These are phyloP conservation scores for Pseudogymnoascus sp. DNA, from an alignment of 2,329 filamentous ascomycete species.

Conservation along the genomic window DNA sequence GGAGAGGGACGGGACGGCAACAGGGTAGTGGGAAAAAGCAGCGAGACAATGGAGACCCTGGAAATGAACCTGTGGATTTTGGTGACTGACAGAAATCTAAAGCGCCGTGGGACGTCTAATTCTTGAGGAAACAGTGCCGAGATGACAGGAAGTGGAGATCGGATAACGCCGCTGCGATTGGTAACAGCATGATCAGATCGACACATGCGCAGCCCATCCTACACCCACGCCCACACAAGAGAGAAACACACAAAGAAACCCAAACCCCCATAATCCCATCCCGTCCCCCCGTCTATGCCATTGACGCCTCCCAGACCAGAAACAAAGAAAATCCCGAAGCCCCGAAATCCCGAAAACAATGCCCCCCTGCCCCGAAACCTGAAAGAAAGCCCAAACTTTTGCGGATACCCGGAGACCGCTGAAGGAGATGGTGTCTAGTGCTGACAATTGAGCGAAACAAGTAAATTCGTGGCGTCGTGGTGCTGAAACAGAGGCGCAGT, in stretches of 20 bases:
- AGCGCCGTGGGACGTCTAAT: not conserved
- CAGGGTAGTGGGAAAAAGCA: not conserved
- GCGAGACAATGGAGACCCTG: not conserved
- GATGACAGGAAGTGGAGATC: not conserved
- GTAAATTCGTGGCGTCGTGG: conserved; percentile 4
- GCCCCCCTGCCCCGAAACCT: not conserved
- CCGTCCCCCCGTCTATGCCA: not conserved
- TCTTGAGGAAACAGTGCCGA: not conserved
- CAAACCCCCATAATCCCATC: not conserved
- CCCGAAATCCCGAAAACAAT: not conserved
- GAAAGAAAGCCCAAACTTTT: not conserved
- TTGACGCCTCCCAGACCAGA: not conserved
- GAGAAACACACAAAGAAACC: not conserved
- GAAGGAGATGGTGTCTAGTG: not conserved
- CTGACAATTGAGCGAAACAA: conserved; percentile 1
- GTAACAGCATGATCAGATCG: not conserved
- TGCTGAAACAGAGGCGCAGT: not conserved
- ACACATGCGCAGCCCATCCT: not conserved
- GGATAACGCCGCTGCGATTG: not conserved
- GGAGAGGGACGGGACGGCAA: not conserved
- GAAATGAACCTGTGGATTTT: not conserved
- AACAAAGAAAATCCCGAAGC: not conserved
- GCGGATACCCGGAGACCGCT: not conserved
- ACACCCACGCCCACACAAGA: not conserved
- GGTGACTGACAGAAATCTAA: conserved; percentile 1